These are phyloP conservation scores for Fusarium sterilihyphosum DNA, from an alignment of 2,329 filamentous ascomycete species.

Conservation along the genomic window DNA sequence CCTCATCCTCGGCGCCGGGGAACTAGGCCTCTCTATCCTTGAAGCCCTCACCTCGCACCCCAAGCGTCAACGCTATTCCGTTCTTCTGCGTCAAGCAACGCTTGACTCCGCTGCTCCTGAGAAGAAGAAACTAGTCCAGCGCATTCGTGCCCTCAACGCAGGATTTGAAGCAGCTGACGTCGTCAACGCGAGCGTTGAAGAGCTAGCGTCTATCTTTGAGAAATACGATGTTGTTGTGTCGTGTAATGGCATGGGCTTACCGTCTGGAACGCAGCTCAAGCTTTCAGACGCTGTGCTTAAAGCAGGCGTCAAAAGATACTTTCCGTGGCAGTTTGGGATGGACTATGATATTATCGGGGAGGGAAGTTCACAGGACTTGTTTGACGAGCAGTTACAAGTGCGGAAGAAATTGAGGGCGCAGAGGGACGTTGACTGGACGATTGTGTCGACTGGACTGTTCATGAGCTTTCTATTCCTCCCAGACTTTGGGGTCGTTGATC, in stretches of 20 bases:
- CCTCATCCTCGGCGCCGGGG: slow-evolving; percentile 73
- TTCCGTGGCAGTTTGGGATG: slow-evolving; percentile 80
- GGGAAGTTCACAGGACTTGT: slow-evolving; percentile 69
- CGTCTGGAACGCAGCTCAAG: slow-evolving; percentile 66
- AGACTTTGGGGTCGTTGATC: slow-evolving; percentile 70
- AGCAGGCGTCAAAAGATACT: slow-evolving; percentile 61
- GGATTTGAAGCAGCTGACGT: slow-evolving; percentile 57
- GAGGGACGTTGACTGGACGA: slow-evolving; percentile 63
- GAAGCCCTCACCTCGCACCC: slow-evolving; percentile 60
- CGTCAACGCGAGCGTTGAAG: slow-evolving; percentile 47
- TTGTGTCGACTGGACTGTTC: slow-evolving; percentile 76
- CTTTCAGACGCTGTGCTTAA: slow-evolving; percentile 64
- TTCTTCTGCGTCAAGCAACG: slow-evolving; percentile 63
- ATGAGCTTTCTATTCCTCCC: slow-evolving; percentile 74
- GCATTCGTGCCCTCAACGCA: slow-evolving; percentile 52
- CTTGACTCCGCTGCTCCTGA: slow-evolving; percentile 51
- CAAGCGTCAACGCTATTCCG: slow-evolving; percentile 53
- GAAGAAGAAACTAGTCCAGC: slow-evolving; percentile 49
- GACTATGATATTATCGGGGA: slow-evolving; percentile 74
- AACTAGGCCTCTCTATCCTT: slow-evolving; percentile 69
- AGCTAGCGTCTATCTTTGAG: slow-evolving; percentile 55
- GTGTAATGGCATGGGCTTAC: slow-evolving; percentile 69
- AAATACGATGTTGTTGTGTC: slow-evolving; percentile 65
- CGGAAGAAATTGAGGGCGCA: slow-evolving; percentile 62
- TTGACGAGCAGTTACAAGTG: slow-evolving; percentile 74